Percentiles rank a stretch among this genome's conserved stretches.
Evolutionary conservation across 202 grass and related monocot genomes (phyloP).

Genomic region (Zizania palustris): DNA sequence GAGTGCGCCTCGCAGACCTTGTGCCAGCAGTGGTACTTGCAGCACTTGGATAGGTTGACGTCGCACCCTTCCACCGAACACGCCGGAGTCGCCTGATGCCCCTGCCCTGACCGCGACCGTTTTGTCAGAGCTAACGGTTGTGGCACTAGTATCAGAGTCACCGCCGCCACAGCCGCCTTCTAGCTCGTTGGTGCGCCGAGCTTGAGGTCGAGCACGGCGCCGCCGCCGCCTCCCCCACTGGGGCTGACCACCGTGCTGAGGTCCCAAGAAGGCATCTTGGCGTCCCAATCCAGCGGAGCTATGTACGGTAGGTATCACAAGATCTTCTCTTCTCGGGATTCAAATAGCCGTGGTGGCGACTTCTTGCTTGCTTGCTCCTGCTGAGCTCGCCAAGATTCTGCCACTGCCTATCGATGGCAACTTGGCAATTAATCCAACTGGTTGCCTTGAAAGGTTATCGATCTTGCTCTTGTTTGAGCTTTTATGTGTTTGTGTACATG

Average conservation of each 20-base stretch:
- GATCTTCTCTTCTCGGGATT: no score
- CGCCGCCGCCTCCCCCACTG: constrained; percentile 26
- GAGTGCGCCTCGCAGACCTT: no score
- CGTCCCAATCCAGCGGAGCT: constrained; percentile 58
- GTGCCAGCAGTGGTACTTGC: constrained; percentile 84
- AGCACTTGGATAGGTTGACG: constrained; percentile 67
- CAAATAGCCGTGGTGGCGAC: no score
- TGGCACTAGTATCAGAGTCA: neutral
- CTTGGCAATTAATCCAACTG: no score
- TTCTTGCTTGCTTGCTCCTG: no score
- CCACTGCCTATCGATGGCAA: no score
- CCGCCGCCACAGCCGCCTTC: constrained; percentile 29
- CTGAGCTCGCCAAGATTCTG: no score
- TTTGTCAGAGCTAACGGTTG: constrained; percentile 25
- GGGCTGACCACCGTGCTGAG: constrained; percentile 57
- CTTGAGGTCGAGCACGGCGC: constrained; percentile 68
- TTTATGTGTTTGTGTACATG: neutral
- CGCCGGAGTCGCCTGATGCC: constrained; percentile 38
- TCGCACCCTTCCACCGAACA: constrained; percentile 76
- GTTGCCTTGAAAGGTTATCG: no score
- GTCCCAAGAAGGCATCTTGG: constrained; percentile 62
- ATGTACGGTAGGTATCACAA: neutral
- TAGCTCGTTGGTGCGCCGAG: constrained; percentile 55
- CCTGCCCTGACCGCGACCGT: constrained; percentile 44
- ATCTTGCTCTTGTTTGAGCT: neutral